Evolutionary conservation across 108 stramenopile genomes (phyloP).

Genomic region (Cyclotella atomus): DNA sequence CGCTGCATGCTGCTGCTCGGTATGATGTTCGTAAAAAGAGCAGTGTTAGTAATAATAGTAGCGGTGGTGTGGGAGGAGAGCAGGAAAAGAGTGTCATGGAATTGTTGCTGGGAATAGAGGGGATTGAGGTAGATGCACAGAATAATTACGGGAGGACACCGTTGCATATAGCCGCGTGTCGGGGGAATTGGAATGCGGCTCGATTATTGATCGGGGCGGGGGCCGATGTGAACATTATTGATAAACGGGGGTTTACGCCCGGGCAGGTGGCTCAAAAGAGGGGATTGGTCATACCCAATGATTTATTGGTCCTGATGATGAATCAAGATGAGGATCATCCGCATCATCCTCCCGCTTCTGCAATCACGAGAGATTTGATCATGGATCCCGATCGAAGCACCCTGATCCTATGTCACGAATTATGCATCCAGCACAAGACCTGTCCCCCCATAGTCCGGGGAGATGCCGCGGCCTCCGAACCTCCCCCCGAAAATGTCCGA

Average conservation of each 20-base stretch:
- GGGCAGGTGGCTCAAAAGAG: conserved; percentile 77
- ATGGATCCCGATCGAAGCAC: conserved; percentile 84
- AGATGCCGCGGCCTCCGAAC: conserved; percentile 57
- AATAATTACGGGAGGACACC: conserved; percentile 85
- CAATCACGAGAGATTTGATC: conserved; percentile 77
- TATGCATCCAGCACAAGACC: conserved; percentile 79
- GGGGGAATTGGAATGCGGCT: conserved; percentile 86
- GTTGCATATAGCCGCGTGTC: conserved; percentile 75
- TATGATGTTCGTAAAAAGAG: conserved; percentile 57
- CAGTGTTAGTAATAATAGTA: conserved; percentile 17
- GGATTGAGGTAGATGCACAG: conserved; percentile 79
- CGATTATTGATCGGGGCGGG: conserved; percentile 71
- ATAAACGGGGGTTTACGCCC: conserved; percentile 82
- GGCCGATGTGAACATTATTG: conserved; percentile 60
- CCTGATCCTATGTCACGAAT: conserved; percentile 77
- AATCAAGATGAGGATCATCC: too few species aligned
- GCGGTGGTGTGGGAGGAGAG: not conserved
- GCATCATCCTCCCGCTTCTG: conserved; percentile 58
- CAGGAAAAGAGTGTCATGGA: conserved; percentile 51
- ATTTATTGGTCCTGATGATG: conserved; percentile 61
- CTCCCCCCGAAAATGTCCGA: conserved; percentile 89
- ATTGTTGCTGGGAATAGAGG: conserved; percentile 62
- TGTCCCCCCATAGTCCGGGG: conserved; percentile 86
- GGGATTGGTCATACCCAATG: conserved; percentile 86
- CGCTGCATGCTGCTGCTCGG: conserved; percentile 88